Evolutionary conservation across 441 rosid genomes (phyloP).

Genomic region (Adansonia grandidieri): DNA sequence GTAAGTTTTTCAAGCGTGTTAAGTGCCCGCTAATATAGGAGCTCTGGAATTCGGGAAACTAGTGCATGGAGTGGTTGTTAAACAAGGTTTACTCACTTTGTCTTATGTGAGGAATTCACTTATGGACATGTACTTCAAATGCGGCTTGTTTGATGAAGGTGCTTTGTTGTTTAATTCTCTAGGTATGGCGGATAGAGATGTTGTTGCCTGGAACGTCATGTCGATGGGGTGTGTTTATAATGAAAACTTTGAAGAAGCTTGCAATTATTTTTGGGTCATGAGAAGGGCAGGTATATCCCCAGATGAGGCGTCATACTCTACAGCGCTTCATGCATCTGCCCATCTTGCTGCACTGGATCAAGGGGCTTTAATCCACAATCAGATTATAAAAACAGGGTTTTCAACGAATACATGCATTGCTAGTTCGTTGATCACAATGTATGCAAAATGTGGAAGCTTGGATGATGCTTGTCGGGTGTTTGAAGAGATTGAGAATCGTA

Average conservation of each 20-base stretch:
- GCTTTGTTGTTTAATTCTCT: constrained; percentile 29
- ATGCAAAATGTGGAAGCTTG: constrained; percentile 49
- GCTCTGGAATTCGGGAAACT: constrained; percentile 38
- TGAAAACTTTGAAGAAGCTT: constrained; percentile 38
- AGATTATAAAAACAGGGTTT: constrained; percentile 38
- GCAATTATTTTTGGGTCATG: constrained; percentile 37
- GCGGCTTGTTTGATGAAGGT: constrained; percentile 34
- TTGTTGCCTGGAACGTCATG: constrained; percentile 40
- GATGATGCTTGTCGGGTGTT: constrained; percentile 42
- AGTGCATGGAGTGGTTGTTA: constrained; percentile 39
- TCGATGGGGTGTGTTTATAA: constrained; percentile 36
- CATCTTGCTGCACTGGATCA: constrained; percentile 35
- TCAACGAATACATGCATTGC: constrained; percentile 27
- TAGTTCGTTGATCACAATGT: constrained; percentile 44
- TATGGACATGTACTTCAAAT: constrained; percentile 39
- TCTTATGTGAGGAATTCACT: constrained; percentile 43
- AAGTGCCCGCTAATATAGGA: constrained; percentile 43
- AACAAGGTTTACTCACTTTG: constrained; percentile 27
- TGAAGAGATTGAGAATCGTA: constrained; percentile 35
- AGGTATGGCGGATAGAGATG: constrained; percentile 31
- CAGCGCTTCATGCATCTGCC: constrained; percentile 43
- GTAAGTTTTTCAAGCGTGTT: constrained; percentile 40
- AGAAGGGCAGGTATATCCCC: constrained; percentile 36
- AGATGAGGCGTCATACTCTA: constrained; percentile 41
- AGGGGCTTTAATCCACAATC: constrained; percentile 40